Percentiles rank a stretch among this genome's conserved stretches.
Conservation (phyloP, 2,329 filamentous ascomycete genomes). For the Alternaria solani region DNA sequence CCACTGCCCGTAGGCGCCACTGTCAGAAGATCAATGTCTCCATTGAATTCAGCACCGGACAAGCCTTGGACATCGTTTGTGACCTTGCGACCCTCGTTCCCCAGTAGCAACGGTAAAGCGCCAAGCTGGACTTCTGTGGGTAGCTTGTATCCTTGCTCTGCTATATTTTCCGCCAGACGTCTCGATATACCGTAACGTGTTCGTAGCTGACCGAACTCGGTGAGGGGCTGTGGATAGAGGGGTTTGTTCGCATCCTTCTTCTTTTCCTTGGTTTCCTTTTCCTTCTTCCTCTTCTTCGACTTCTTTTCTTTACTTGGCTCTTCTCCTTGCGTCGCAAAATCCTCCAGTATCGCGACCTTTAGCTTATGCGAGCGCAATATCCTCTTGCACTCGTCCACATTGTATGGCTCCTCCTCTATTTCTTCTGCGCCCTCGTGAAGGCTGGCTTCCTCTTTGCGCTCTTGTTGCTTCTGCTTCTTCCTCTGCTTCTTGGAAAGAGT, state of each 20-base stretch:
- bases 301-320: conserved; percentile 63
- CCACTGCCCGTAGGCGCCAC: conserved; percentile 95
- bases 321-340: conserved; percentile 47
- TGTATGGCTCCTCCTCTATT: conserved; percentile 52
- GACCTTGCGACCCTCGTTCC: conserved; percentile 45
- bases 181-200: conserved; percentile 75
- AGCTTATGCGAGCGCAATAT: conserved; percentile 81
- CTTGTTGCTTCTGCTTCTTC: conserved; percentile 22
- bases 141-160: conserved; percentile 81
- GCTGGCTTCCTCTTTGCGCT: conserved; percentile 9
- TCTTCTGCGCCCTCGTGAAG: conserved; percentile 9
- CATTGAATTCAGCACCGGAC: conserved; percentile 33
- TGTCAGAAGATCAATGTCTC: conserved; percentile 77
- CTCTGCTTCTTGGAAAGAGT: conserved; percentile 25
- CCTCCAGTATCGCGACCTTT: conserved; percentile 79
- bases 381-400: conserved; percentile 75
- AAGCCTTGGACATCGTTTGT: conserved; percentile 52
- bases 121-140: conserved; percentile 96
- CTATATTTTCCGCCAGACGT: conserved; percentile 78
- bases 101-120: conserved; percentile 79
- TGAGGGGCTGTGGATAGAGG: conserved; percentile 81
- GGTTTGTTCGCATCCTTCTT: conserved; percentile 65
- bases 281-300: conserved; percentile 60
- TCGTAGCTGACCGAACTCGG: conserved; percentile 76
- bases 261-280: conserved; percentile 49